A percentile compares a stretch with the other conserved stretches of the same genome.
Evolutionary conservation across 2,329 filamentous ascomycete genomes (phyloP).

Genomic region (Coleophoma eucalyptorum): DNA sequence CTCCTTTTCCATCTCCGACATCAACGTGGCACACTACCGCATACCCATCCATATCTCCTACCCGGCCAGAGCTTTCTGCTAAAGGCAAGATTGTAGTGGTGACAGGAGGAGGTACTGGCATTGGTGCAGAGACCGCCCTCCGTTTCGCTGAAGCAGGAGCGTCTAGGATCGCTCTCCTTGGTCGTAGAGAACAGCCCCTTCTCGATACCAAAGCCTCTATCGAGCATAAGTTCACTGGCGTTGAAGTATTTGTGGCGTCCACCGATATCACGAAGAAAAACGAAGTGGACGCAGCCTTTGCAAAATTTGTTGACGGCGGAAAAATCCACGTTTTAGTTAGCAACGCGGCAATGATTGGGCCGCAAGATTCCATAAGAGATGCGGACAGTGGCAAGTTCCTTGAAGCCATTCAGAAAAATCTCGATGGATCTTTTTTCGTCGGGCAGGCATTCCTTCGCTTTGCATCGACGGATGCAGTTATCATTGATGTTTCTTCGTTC

Average conservation of each 20-base stretch:
- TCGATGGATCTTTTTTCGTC: conserved; percentile 28
- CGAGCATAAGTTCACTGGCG: conserved; percentile 27
- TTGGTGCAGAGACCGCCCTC: conserved; percentile 37
- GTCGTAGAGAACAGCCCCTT: conserved; percentile 31
- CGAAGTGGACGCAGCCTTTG: conserved; percentile 30
- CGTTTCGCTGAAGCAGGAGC: conserved; percentile 41
- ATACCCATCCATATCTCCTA: conserved; percentile 33
- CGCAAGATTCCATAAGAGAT: conserved; percentile 21
- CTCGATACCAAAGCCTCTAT: conserved; percentile 32
- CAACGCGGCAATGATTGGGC: conserved; percentile 30
- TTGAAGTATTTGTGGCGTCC: conserved; percentile 28
- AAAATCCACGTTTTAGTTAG: conserved; percentile 36
- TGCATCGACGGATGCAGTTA: conserved; percentile 25
- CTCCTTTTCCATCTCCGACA: conserved; percentile 35
- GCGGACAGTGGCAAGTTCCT: conserved; percentile 29
- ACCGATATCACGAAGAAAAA: conserved; percentile 28
- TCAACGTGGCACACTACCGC: conserved; percentile 29
- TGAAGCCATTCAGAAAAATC: conserved; percentile 28
- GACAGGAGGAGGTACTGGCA: conserved; percentile 42
- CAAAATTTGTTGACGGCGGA: conserved; percentile 22
- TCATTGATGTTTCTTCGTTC: conserved; percentile 31
- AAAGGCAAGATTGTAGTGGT: conserved; percentile 35
- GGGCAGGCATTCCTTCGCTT: conserved; percentile 31
- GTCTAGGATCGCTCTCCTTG: conserved; percentile 37
- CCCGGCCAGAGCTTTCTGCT: conserved; percentile 33